Base-by-base conservation (phyloP, 352 stramenopile species). In the Phytophthora lateralis region DNA sequence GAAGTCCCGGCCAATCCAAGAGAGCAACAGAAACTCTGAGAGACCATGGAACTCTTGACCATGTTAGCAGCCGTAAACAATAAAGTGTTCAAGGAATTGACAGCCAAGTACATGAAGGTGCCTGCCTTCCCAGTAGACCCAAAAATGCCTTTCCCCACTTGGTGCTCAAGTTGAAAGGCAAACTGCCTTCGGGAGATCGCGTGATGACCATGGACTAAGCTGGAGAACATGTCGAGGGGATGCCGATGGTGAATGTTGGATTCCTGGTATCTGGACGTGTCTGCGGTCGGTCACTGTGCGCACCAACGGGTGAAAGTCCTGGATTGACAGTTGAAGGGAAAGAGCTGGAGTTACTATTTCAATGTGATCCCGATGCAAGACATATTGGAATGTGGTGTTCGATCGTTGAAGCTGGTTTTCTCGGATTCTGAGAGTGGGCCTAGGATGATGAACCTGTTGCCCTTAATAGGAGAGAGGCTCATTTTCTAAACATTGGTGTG, bases 1-100 rank as follows among this genome's bases (percentile, higher is more conserved):
- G 9, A 24, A n/a, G 27, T 56, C 49, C 49, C 35, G 12, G 49
- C 49, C 24, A 11, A 29, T 56, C 3, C 38, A 15, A 50, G 44
- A 6, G 26, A 50, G 11, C 44, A 50, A 20, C 29, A 50, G 20
- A 42, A 18, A 18, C 9, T 58, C 9, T 26, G 51, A 21, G 51
- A 58, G 27, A 35, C 38, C 8, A 58, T 58, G n/a, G 51, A 58
- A 17, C 38, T 58, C n/a, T 49, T 58, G 15, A 58, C 41, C 30
- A 37, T 46, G 37, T 15, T 58, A 26, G 51, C 51, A n/a, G 26
- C 39, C 2, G 51, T 58, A 12, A 35, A 49, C 17, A 50, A 37
- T 14, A 14, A 20, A 9, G 17, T 43, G 1, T 58, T 58, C 49
- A 41, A 38, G 35, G 21, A 11, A 15, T 17, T 56, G 35, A 11